A percentile compares a stretch with the other conserved stretches of the same genome.
These are phyloP conservation scores for Neurospora sp. DNA, from an alignment of 495 filamentous ascomycete genomes.

Conservation along the genomic window DNA sequence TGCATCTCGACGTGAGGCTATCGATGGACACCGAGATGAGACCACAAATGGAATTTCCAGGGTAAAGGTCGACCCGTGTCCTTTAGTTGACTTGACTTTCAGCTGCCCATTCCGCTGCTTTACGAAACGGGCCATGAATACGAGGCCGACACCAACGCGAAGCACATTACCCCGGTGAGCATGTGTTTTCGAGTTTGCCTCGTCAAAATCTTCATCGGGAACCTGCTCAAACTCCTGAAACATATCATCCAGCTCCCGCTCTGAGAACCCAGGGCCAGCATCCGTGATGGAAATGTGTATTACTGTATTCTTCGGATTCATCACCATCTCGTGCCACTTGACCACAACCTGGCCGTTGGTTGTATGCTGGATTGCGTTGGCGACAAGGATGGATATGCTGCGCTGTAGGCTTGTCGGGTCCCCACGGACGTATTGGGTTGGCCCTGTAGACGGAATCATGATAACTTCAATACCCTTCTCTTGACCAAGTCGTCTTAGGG, in stretches of 20 bases:
- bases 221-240: conserved; percentile 78
- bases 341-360: conserved; percentile 49
- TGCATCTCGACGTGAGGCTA: conserved; percentile 12
- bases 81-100: conserved; percentile 10
- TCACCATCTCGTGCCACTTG: conserved; percentile 42
- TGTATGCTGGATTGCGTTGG: conserved; percentile 72
- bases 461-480: conserved; percentile 59
- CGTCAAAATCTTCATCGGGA: conserved; percentile 45
- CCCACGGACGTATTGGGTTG: conserved; percentile 55
- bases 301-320: conserved; percentile 29
- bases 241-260: conserved; percentile 53
- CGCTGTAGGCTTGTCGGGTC: conserved; percentile 64
- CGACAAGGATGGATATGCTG: conserved; percentile 60
- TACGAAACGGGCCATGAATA: conserved; percentile 13
- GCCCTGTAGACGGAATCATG: conserved; percentile 43
- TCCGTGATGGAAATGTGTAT: conserved; percentile 62
- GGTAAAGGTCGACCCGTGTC: conserved; percentile 12
- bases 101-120: conserved; percentile 17
- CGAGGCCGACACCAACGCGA: conserved; percentile 14
- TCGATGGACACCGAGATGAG: conserved; percentile 10
- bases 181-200: conserved; percentile 12
- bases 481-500: conserved; percentile 54
- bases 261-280: conserved; percentile 60
- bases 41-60: conserved; percentile 20
- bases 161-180: conserved; percentile 5